Conservation (phyloP, 129 eudicot genomes). For the Lactuca sativa region DNA sequence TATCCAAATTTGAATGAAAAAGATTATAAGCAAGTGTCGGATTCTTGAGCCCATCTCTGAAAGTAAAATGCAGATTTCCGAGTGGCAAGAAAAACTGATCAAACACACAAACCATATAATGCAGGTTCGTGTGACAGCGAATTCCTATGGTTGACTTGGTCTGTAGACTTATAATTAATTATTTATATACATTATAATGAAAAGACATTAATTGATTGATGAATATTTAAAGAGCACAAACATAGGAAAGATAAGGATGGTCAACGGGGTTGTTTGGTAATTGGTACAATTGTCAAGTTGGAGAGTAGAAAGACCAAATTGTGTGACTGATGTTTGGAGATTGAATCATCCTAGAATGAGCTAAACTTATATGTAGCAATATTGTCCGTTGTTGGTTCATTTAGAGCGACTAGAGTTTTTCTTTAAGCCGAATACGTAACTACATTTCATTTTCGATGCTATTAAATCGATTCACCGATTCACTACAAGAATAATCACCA, state of each 20-base stretch:
- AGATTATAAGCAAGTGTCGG: slow-evolving; percentile 14
- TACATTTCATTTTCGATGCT: no score
- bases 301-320: slow-evolving; percentile 12
- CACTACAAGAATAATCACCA: no score
- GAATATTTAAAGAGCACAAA: neutral
- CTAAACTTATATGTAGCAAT: neutral
- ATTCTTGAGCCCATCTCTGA: slow-evolving; percentile 20
- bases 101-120: neutral
- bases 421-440: no score
- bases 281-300: neutral
- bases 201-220: slow-evolving; percentile 8
- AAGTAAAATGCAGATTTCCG: slow-evolving; percentile 1
- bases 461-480: no score
- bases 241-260: slow-evolving; percentile 4
- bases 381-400: no score
- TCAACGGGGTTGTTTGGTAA: slow-evolving; percentile 23
- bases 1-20: slow-evolving; percentile 20
- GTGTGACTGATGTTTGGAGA: neutral
- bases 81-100: neutral
- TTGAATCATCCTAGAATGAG: slow-evolving; percentile 12
- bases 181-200: neutral
- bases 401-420: no score
- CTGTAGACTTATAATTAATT: neutral
- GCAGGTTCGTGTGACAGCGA: slow-evolving; percentile 4
- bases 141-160: slow-evolving; percentile 16